Base-by-base conservation (phyloP, 805 yeast genomes). In the Wickerhamiella brachini region DNA sequence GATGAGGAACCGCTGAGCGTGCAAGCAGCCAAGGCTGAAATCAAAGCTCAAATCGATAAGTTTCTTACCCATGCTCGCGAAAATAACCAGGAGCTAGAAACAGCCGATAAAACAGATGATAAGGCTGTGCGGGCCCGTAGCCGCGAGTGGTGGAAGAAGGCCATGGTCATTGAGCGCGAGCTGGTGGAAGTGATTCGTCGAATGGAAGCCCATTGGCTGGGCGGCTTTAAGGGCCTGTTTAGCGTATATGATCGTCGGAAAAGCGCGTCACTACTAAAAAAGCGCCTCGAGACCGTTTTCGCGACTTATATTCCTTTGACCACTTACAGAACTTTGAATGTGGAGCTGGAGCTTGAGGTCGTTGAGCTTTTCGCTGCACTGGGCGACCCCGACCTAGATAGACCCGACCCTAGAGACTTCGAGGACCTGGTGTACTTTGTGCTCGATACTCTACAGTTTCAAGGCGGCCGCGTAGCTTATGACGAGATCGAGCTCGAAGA, bases 221-320 rank as follows among this genome's bases (percentile, higher is more conserved):
- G 90, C 13, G 94, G 90, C 0, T 84, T 87, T 56, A 68, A 68
- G 49, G 81, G 88, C 0, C 60, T 86, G 2, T 82, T 89, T 60
- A 67, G 70, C 42, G 66, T 68, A 1, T 55, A 67, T 1, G 63
- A 69, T 15, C 51, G 56, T 9, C 58, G 55, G 0, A 57, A 57
- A 7, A 56, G 71, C 13, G 51, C 50, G 2, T 49, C 54, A 9
- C 76, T 80, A 54, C 70, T 67, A 48, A 43, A 48, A 6, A 4
- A 15, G 7, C 41, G 20, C 8, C 20, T 37, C 6, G 41, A 37
- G 18, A 37, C 17, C 1, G 62, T 65, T 5, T 66, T 79, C 47
- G 61, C 68, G 37, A 61, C 56, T 1, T 66, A 77, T 10, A 59
- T 81, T 8, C 66, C 68, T n/a, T 65, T 66, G 38, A 66, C 73